These are phyloP conservation scores for Scalesia atractyloides DNA, from an alignment of 129 eudicot species.

Conservation along the genomic window DNA sequence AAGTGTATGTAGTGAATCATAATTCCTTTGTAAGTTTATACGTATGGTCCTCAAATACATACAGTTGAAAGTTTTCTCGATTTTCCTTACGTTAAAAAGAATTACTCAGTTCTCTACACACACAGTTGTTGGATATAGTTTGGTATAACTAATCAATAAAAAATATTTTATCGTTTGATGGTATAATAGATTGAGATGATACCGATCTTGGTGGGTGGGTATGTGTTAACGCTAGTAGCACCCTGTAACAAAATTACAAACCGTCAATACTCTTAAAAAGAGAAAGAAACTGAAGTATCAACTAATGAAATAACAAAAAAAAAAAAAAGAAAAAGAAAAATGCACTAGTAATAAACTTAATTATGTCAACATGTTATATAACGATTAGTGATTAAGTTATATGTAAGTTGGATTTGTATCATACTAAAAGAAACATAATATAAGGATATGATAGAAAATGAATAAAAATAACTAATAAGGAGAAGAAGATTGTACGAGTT, in stretches of 20 bases:
- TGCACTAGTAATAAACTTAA: neutral
- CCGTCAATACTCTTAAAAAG: neutral
- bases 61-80: neutral
- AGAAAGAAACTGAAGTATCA: neutral
- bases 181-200: neutral
- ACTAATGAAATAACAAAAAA: neutral
- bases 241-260: conserved; percentile 4
- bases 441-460: neutral
- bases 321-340: no score
- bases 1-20: neutral
- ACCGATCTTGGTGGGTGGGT: conserved; percentile 20
- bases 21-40: no score
- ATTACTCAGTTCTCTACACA: neutral
- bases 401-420: neutral
- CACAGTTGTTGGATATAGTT: neutral
- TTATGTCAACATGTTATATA: neutral
- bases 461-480: neutral
- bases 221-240: neutral
- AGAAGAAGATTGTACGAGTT: conserved; percentile 31
- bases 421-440: neutral
- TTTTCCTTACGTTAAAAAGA: neutral
- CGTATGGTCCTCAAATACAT: neutral
- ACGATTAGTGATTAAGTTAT: neutral
- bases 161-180: no score
- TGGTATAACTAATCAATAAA: neutral